Evolutionary conservation across 2,329 filamentous ascomycete genomes (phyloP), one percentile per base, ranked within the genome.

Genomic region (Stagonosporopsis chrysanthemi): DNA sequence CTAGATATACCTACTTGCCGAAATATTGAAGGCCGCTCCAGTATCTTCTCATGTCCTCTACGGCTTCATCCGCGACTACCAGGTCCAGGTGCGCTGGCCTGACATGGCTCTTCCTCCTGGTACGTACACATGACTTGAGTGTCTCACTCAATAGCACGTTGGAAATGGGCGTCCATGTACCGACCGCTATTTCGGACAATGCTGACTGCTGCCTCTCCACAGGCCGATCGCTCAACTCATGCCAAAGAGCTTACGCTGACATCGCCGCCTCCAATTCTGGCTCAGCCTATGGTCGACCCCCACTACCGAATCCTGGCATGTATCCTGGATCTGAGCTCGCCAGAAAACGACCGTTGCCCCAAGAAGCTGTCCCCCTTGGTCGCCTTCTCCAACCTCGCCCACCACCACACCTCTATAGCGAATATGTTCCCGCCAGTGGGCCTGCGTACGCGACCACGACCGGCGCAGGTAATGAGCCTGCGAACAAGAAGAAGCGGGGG

Each of bases 81-180:
- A 77, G 61, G 72, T 81, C 60, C 74, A 76, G 63, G 81, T 80
- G 53, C 74, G 74, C 64, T 84, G 81, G 82, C 76, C 77, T 50
- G 77, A 83, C 52, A 80, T 80, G 62, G 73, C 80, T 38, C 71
- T 84, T 57, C 82, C 82, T 61, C 73, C 73, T 67, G 82, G 82
- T 84, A 75, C 64, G 79, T 69, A 44, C 39, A 42, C 45, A 44
- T 51, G 26, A 17, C 40, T 26, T 57, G 39, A 43, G 51, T 51
- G 22, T 33, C 24, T 46, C 38, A 15, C 23, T 3, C 4, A 14
- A 15, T 19, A 15, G 17, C 15, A 29, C 31, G 31, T n/a, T 17
- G 17, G 40, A 11, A 9, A 17, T 11, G 8, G n/a, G 26, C 15
- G 26, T 24, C 33, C 15, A 24, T 36, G 22, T 33, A 12, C 41